phyloP scores from a whole-genome alignment of 495 filamentous ascomycete species.

The Lophiotrema nucula region DNA sequence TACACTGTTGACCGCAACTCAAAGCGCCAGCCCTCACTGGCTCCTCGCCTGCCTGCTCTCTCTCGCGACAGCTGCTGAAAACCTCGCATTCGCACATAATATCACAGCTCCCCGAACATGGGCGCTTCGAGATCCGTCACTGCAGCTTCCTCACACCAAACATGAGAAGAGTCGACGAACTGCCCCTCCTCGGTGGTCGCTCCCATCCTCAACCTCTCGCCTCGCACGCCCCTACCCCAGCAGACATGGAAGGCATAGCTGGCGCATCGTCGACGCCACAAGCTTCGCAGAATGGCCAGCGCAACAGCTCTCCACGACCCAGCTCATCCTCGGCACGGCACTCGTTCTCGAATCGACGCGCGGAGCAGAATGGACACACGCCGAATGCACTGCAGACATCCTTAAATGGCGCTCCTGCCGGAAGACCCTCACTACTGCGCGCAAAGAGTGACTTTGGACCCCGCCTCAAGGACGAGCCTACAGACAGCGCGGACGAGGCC shows the following conservation, averaged over 20 bases:
- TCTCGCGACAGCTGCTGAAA: too few relatives aligned
- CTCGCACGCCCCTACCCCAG: conserved; percentile 10
- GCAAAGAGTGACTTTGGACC: conserved; percentile 72
- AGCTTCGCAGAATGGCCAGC: conserved; percentile 6
- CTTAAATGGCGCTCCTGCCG: conserved; percentile 1
- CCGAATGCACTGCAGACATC: not conserved
- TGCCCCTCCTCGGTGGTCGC: conserved; percentile 22
- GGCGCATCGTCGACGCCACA: conserved; percentile 9
- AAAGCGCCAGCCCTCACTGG: too few relatives aligned
- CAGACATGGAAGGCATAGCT: conserved; percentile 6
- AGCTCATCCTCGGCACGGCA: conserved; percentile 11
- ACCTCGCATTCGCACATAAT: too few relatives aligned
- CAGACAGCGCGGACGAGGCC: conserved; percentile 30
- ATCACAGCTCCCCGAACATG: too few relatives aligned
- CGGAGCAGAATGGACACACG: conserved; percentile 23
- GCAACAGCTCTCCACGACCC: conserved; percentile 13
- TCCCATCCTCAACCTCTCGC: conserved; percentile 18
- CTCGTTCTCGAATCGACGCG: not conserved
- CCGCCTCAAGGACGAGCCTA: conserved; percentile 22
- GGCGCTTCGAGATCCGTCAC: conserved; percentile 14
- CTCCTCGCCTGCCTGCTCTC: too few relatives aligned
- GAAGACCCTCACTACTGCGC: conserved; percentile 57
- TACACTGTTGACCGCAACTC: too few relatives aligned
- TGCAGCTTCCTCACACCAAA: conserved; percentile 9
- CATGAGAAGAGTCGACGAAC: conserved; percentile 30